Conservation (phyloP, 202 grass and related monocot genomes). For the Setaria viridis region DNA sequence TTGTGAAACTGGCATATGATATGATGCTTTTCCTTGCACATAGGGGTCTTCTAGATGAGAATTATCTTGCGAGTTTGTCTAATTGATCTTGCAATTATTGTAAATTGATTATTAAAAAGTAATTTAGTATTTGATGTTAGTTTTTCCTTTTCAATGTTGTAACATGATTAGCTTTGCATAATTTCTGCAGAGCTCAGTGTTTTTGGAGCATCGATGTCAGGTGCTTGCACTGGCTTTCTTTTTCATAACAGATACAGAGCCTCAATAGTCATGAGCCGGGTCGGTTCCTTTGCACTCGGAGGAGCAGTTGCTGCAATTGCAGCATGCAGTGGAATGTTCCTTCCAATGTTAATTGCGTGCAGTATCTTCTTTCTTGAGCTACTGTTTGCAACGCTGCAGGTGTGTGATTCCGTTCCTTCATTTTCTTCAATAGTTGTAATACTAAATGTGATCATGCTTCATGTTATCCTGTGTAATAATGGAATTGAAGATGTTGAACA, state of each 20-base stretch:
- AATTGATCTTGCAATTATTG: conserved; percentile 18
- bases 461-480: neutral
- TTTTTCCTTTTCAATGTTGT: conserved; percentile 25
- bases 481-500: conserved; percentile 4
- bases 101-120: neutral
- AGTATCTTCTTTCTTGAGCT: conserved; percentile 69
- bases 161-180: conserved; percentile 24
- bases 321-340: conserved; percentile 90
- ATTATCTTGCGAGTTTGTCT: neutral
- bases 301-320: conserved; percentile 87
- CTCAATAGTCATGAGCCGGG: conserved; percentile 80
- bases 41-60: neutral
- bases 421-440: conserved; percentile 18
- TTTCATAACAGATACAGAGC: conserved; percentile 90
- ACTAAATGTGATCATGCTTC: neutral
- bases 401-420: conserved; percentile 38
- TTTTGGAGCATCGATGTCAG: conserved; percentile 95
- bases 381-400: conserved; percentile 73
- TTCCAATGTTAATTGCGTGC: conserved; percentile 79
- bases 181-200: conserved; percentile 70
- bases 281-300: conserved; percentile 86
- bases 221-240: conserved; percentile 89
- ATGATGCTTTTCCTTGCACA: neutral
- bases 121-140: neutral
- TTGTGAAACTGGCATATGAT: conserved; percentile 15